Conservation (phyloP, 1,284 basidiomycete genomes). For the Pseudozyma sp. region DNA sequence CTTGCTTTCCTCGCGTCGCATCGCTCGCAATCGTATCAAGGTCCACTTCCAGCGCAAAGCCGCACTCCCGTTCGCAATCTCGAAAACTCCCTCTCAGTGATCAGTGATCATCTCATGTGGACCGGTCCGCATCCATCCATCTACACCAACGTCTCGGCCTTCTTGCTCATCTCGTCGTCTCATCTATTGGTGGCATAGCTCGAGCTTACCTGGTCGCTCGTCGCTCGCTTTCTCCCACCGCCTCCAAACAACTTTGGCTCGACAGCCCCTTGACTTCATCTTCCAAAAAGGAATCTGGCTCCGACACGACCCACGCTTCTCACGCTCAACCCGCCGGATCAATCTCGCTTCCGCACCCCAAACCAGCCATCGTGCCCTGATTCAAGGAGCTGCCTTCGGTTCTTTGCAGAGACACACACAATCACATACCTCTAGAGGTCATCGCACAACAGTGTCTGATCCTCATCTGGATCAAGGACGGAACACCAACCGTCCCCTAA, state of each 20-base stretch:
- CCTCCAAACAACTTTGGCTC: background rate
- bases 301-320: background rate
- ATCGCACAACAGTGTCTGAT: slow-evolving; percentile 1
- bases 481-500: slow-evolving; percentile 4
- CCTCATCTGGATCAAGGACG: slow-evolving; percentile 6
- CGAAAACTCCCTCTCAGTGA: background rate
- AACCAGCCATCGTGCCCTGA: too few species aligned
- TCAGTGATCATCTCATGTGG: slow-evolving; percentile 9
- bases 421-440: background rate
- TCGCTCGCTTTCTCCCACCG: slow-evolving; percentile 21
- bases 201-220: slow-evolving; percentile 2
- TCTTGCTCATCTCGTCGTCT: slow-evolving; percentile 10
- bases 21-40: background rate
- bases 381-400: too few species aligned
- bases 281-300: background rate
- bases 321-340: slow-evolving; percentile 9
- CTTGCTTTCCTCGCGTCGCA: background rate
- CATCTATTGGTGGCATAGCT: background rate
- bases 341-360: background rate
- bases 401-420: background rate
- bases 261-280: background rate
- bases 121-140: slow-evolving; percentile 4
- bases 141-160: slow-evolving; percentile 1
- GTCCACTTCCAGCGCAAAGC: background rate
- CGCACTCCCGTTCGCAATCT: background rate